Base-by-base conservation (phyloP, 345 rosid genomes). In the Brassica napus region DNA sequence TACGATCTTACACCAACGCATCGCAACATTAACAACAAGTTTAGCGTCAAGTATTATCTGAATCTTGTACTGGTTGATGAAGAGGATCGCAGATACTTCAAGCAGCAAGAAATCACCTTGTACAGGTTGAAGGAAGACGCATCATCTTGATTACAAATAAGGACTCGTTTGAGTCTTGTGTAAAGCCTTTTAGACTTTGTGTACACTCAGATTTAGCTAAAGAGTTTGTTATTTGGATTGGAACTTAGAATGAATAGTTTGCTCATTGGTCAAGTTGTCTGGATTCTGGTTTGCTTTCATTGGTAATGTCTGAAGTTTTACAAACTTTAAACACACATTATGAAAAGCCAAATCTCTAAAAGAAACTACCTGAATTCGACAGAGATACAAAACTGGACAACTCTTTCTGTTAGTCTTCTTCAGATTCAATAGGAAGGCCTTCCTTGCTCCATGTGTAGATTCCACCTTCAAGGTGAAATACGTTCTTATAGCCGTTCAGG, bases 1-100 rank as follows among this genome's bases (percentile, higher is more conserved):
- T 96, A 90, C n/a, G 99, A 96, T 70, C 87, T 96, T 83, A 92
- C 98, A 3, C 98, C 99, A 58, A 93, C 99, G 0, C 91, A 96
- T 79, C 90, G 92, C 81, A 96, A 93, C 86, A 92, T 93, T 8
- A 96, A 96, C 88, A 93, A 96, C 91, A 96, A 96, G 77, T 96
- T 91, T 79, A 96, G 97, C n/a, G 98, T 93, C 81, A 95, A 93
- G 83, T 93, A 96, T 68, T 93, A 86, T 83, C 85, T 96, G 94
- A 96, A 96, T 82, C 97, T 96, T 71, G 98, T 95, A 64, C 88
- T 95, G 70, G 94, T 95, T 1, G 98, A 93, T 78, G 99, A 95
- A 84, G 99, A 95, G 85, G 99, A 93, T 74, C 92, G 98, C 37
- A 89, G 98, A 66, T 95, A 95, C 77, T 95, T 95, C 79, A 95